Base-by-base conservation (phyloP, 441 rosid genomes). In the Biscutella auriculata region DNA sequence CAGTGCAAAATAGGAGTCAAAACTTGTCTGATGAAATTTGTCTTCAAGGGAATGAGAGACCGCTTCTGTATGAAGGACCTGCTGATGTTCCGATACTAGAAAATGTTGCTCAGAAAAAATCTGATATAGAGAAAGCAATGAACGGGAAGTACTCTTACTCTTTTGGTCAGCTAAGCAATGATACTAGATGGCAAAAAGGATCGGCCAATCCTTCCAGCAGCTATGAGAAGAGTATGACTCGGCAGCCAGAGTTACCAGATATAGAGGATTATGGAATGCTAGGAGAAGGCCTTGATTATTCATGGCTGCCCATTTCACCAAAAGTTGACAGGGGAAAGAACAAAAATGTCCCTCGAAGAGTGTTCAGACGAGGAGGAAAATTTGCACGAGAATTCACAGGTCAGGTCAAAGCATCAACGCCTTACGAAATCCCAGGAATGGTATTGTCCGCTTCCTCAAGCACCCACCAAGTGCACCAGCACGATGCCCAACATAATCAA, bases 261-360 rank as follows among this genome's bases (percentile, higher is more conserved):
- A 67, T 51, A 55, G 85, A 77, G 51, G 64, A 62, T 49, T 68
- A 55, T 47, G 77, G 76, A 28, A 58, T 58, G 39, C 54, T 59
- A 52, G 72, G 69, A 25, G 80, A 75, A 63, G 91, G 82, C 58
- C 69, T 75, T 65, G 69, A 63, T 51, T 69, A 77, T 70, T 75
- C 81, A 39, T 63, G 72, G 78, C 71, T 76, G 52, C 64, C 89
- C 61, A 63, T 73, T 40, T 67, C 78, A 68, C 73, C 81, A 16
- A 73, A 60, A 65, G 60, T 58, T 50, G 48, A 29, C 40, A 60
- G 57, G 40, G 71, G 69, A 60, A 76, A 63, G 48, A 70, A 67
- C 62, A 63, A 54, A 57, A 67, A 62, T 47, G 66, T 28, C 60
- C 49, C 60, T 10, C 53, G 56, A 39, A 57, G 60, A 57, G 62